These are phyloP conservation scores for Ophiocordyceps camponoti-leonardi DNA, from an alignment of 2,329 filamentous ascomycete species.

Conservation along the genomic window DNA sequence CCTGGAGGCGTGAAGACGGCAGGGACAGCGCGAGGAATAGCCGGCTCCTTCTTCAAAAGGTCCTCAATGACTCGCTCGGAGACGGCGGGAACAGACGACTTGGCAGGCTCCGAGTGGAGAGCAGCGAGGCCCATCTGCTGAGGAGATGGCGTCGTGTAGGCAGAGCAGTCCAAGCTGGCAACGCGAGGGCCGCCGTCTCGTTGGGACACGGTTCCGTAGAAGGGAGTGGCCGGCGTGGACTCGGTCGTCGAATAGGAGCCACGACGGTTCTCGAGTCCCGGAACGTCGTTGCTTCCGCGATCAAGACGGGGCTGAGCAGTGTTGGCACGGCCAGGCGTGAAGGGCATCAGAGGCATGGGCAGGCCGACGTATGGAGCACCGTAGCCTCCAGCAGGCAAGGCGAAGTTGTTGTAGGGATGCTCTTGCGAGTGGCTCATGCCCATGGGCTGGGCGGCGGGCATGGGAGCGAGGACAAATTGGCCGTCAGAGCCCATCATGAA, in stretches of 20 bases:
- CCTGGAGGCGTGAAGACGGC: conserved; percentile 75
- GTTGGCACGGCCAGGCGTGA: conserved; percentile 32
- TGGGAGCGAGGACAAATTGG: conserved; percentile 19
- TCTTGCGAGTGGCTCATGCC: conserved; percentile 17
- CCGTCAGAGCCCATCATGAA: conserved; percentile 22
- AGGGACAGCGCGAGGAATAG: conserved; percentile 75
- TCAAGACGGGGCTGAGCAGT: conserved; percentile 28
- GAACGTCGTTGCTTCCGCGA: conserved; percentile 34
- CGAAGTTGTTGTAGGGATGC: conserved; percentile 15
- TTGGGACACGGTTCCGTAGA: conserved; percentile 39
- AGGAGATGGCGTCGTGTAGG: conserved; percentile 50
- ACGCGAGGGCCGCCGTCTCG: conserved; percentile 43
- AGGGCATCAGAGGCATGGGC: conserved; percentile 26
- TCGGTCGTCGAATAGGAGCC: conserved; percentile 53
- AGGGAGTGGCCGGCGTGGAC: conserved; percentile 48
- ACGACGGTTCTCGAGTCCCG: conserved; percentile 46
- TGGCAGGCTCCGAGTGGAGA: conserved; percentile 22
- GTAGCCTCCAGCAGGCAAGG: conserved; percentile 15
- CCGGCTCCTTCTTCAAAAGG: conserved; percentile 57
- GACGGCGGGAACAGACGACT: conserved; percentile 20
- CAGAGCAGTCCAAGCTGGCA: conserved; percentile 41
- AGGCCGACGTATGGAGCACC: conserved; percentile 18
- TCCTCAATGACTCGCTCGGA: conserved; percentile 40
- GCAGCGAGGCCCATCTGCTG: conserved; percentile 32
- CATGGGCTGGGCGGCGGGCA: conserved; percentile 16